Percentiles rank a stretch among this genome's conserved stretches.
phyloP scores from a whole-genome alignment of 176 grass and related monocot species.

The Oryza glaberrima region DNA sequence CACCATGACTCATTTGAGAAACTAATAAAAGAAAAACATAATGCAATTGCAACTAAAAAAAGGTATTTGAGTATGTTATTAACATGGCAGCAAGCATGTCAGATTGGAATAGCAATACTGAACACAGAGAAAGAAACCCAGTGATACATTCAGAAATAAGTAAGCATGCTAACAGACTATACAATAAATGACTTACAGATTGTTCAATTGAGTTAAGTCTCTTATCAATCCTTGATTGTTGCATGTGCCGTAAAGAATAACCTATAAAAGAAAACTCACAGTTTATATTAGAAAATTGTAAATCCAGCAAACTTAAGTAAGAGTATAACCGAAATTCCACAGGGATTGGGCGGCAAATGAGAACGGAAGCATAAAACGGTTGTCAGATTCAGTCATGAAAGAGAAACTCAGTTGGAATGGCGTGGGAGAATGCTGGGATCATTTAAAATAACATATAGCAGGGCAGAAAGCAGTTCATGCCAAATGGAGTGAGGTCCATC shows the following conservation, averaged over 20 bases:
- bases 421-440: neutral
- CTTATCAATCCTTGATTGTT: conserved; percentile 75
- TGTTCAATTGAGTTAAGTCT: conserved; percentile 83
- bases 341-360: neutral
- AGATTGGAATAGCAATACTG: neutral
- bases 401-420: neutral
- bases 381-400: neutral
- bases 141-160: neutral
- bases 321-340: neutral
- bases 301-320: conserved; percentile 1
- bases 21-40: neutral
- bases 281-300: conserved; percentile 11
- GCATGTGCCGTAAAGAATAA: conserved; percentile 74
- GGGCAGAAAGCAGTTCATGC: neutral
- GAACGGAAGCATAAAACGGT: neutral
- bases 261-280: conserved; percentile 39
- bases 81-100: neutral
- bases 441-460: neutral
- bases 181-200: conserved; percentile 64
- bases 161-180: conserved; percentile 12
- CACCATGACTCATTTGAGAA: neutral
- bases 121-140: neutral
- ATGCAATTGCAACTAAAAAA: neutral
- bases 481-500: conserved; percentile 1
- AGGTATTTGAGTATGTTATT: neutral